Evolutionary conservation across 306 rosid genomes (phyloP).

Genomic region (Fagus sylvatica): DNA sequence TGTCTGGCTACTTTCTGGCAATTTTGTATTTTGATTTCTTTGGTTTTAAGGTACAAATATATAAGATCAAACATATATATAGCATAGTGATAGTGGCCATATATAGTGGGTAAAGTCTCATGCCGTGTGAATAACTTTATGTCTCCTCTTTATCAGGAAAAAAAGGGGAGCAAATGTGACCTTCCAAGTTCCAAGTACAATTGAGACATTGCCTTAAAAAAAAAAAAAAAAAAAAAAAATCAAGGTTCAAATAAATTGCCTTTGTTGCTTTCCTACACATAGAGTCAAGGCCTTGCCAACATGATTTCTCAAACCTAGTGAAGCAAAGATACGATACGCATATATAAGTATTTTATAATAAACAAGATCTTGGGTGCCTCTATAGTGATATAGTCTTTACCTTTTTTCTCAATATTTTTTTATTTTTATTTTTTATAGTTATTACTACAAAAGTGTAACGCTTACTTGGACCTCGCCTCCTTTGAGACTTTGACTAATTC

Average conservation of each 20-base stretch:
- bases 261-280: neutral
- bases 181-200: conserved; percentile 20
- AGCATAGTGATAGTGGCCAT: neutral
- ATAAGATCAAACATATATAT: neutral
- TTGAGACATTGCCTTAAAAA: conserved; percentile 25
- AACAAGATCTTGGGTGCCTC: conserved; percentile 8
- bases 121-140: conserved; percentile 2
- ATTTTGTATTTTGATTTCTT: no score
- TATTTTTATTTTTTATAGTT: neutral
- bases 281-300: conserved; percentile 17
- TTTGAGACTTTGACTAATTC: neutral
- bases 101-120: neutral
- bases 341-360: neutral
- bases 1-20: no score
- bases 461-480: neutral
- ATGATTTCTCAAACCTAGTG: conserved; percentile 30
- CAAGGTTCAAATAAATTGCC: conserved; percentile 19
- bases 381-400: no score
- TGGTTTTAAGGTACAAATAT: no score
- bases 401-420: neutral
- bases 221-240: neutral
- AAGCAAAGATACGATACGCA: conserved; percentile 14
- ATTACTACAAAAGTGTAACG: neutral
- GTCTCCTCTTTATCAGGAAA: conserved; percentile 13
- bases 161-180: conserved; percentile 18